Base-by-base conservation (phyloP, 495 filamentous ascomycete species). In the Trichoderma reesei region DNA sequence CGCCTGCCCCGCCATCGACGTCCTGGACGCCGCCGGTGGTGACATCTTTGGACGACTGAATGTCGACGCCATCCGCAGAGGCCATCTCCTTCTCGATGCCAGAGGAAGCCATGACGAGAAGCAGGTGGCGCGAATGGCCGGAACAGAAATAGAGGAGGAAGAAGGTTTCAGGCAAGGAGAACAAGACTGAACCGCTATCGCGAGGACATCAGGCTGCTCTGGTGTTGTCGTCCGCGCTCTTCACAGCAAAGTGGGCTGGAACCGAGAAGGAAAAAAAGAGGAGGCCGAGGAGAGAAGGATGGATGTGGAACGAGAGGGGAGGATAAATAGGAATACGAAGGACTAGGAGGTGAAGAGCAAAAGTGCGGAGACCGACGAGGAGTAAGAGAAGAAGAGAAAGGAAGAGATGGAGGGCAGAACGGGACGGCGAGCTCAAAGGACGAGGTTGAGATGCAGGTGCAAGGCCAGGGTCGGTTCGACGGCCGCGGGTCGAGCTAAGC, bases 1-100 rank as follows among this genome's bases (percentile, higher is more conserved):
- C 67, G 8, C 68, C 16, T 66, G 31, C 59, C 66, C 67, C 62
- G 62, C 65, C 39, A 62, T 64, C 38, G 68, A 68, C 31, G 26
- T 56, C 10, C 5, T 13, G 3, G 31, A 56, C 26, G 20, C 31
- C 51, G 51, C 51, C 31, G 26, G 20, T 56, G 51, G 31, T 34
- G 51, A 26, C 20, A 56, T 56, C 20, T 56, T 56, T 56, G 26
- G 51, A 56, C 3, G 26, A 9, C 26, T 56, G 51, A n/a, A 56
- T 56, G 5, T 56, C 20, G 51, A 31, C 51, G 34, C 31, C 51
- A 33, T 34, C 51, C 13, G 5, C 20, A 56, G 51, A 14, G 7
- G 31, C 9, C 7, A 34, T 56, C 18, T 56, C 51, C 10, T 56
- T 56, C 9, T 34, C 51, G 34, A 3, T 46, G 42, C 6, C 42